A percentile compares a stretch with the other conserved stretches of the same genome.
These are phyloP conservation scores for Stachybotrys chlorohalonatus DNA, from an alignment of 2,329 filamentous ascomycete species.

Conservation along the genomic window DNA sequence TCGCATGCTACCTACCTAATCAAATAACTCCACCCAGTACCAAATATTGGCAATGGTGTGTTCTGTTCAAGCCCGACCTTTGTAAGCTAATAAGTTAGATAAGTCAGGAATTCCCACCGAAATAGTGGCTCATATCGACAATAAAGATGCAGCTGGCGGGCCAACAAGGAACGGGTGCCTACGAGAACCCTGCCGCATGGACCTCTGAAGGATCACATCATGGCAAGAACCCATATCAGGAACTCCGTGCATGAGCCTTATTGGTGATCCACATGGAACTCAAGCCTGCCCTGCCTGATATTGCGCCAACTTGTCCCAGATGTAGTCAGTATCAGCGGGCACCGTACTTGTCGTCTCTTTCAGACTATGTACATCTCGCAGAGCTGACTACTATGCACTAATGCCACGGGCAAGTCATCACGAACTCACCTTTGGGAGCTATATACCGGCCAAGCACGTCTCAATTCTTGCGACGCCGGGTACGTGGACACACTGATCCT, in stretches of 20 bases:
- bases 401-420: not conserved
- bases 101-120: too few species aligned
- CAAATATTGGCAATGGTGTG: too few species aligned
- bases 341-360: too few species aligned
- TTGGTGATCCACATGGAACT: not conserved
- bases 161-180: not conserved
- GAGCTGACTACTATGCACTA: not conserved
- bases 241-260: not conserved
- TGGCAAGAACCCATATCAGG: not conserved
- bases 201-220: not conserved
- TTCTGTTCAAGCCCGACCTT: too few species aligned
- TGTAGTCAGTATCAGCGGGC: too few species aligned
- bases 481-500: too few species aligned
- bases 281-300: not conserved
- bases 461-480: not conserved
- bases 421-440: not conserved
- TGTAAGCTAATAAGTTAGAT: too few species aligned
- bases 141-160: not conserved
- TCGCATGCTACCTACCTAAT: too few species aligned
- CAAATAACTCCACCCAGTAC: too few species aligned
- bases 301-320: too few species aligned
- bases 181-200: not conserved
- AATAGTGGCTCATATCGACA: not conserved
- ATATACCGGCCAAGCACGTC: not conserved
- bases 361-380: not conserved